Evolutionary conservation across 2,329 filamentous ascomycete species (phyloP), one percentile per base, ranked within the genome.

Genomic region (Madurella mycetomatis): DNA sequence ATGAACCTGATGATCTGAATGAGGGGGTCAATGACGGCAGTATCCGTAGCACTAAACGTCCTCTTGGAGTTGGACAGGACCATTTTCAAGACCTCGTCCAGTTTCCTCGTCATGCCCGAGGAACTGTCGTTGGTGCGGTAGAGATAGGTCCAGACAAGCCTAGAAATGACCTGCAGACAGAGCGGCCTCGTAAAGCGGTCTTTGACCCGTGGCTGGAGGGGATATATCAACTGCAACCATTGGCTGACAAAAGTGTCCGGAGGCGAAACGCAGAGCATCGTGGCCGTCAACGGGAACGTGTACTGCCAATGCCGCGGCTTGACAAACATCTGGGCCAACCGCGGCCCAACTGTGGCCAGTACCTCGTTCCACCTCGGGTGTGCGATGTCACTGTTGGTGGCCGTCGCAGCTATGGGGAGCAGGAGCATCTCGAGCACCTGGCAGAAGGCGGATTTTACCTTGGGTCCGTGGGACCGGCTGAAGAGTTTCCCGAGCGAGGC

Each of bases 1-100:
- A 99, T 91, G 65, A 96, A 91, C 34, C 95, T 84, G 58, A 97
- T 92, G 31, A 97, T 84, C 65, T 97, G 92, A 53, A 97, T 92
- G 60, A 97, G 74, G 1, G 94, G 92, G 46, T 96, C 92, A 2
- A 88, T 86, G 56, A 95, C 86, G n/a, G 85, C 80, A 0, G 85
- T 81, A 58, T 99, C 94, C 1, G 89, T 90, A 0, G 88, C 90
- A 19, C 95, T 77, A 56, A 95, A 85, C 1, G 88, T 87, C 61
- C 87, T 86, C 69, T 88, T 94, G 8, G 89, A 86, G 12, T 84
- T 80, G 18, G 92, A 90, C 39, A 99, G 79, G 1, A 96, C 84
- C 63, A 96, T 79, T 64, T 86, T 88, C 61, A 95, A 82, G 17
- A 97, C 86, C 60, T 97, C 92, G 60, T 99, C 92, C 16, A 97